Percentiles rank a stretch among this genome's conserved stretches.
Evolutionary conservation across 2,329 filamentous ascomycete species (phyloP).

Genomic region (Talaromyces sp.): DNA sequence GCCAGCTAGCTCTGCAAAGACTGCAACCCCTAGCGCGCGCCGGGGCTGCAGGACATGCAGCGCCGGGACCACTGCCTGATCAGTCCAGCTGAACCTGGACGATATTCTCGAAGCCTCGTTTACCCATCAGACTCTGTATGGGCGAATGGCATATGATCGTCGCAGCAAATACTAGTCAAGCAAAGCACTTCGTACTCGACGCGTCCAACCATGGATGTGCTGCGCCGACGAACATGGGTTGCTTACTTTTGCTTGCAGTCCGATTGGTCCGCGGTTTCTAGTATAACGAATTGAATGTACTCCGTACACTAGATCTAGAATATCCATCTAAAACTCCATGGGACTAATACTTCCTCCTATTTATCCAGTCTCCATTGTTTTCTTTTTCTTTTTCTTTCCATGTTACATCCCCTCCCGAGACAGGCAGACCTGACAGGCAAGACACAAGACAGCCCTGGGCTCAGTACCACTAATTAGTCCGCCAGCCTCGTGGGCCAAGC

Average conservation of each 20-base stretch:
- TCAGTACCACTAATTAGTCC: background rate
- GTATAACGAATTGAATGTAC: background rate
- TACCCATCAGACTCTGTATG: no score
- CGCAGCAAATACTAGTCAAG: background rate
- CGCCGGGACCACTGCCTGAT: background rate
- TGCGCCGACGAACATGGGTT: background rate
- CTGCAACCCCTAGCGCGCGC: background rate
- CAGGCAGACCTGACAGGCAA: background rate
- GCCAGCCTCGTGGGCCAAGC: background rate
- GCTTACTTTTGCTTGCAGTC: background rate
- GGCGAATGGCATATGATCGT: background rate
- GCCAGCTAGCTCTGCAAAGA: background rate
- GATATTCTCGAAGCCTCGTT: background rate
- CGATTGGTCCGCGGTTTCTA: background rate
- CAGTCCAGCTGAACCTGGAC: background rate
- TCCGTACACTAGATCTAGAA: no score
- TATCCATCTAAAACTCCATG: no score
- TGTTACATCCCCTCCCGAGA: background rate
- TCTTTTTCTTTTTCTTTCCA: no score
- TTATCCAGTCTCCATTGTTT: background rate
- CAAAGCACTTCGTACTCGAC: background rate
- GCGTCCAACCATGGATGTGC: background rate
- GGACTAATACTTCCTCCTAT: no score
- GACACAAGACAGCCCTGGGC: background rate
- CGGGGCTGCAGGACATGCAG: background rate